Evolutionary conservation across 768 basidiomycete species (phyloP), one percentile per base, ranked within the genome.

Genomic region (Trametopsis cervina): DNA sequence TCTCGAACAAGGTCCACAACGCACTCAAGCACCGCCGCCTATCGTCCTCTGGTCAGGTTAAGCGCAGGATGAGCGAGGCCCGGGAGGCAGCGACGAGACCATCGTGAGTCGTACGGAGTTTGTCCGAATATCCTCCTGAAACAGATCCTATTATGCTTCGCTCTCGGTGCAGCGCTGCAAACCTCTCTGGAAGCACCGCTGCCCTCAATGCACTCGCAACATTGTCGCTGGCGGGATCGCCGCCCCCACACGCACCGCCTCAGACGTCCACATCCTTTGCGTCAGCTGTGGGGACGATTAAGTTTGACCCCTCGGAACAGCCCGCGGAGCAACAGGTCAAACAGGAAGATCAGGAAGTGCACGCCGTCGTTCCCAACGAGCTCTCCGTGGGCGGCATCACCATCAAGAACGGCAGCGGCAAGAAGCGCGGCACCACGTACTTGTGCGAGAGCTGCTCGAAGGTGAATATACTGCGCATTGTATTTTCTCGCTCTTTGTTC

Each of bases 361-460:
- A 39, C 23, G 55, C 52, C 37, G 53, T 48, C 29, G 51, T 52
- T 42, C 44, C 49, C 18, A 27, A 53, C 46, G 62, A 63, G 40
- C 45, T 59, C 10, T 56, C 56, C 29, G 56, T 47, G 13, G 54
- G 57, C 44, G 59, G 52, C 23, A 63, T 64, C 42, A 57, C 61
- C 25, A 63, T 66, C 44, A 59, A 58, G 47, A 72, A 65, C 59
- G 67, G 63, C 13, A 59, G 47, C 29, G 75, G 74, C 37, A 89
- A 83, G 75, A 90, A 89, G 67, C 79, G 88, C 49, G 91, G 89
- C 1, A 78, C 85, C 46, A 83, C 86, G 49, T 92, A 89, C 70
- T 85, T 81, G 53, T 97, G 94, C 68, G 94, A 97, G 70, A 89
- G 82, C 58, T 98, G 94, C 66, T 83, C 84, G 33, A 97, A 97